These are phyloP conservation scores for Aspergillus funiculosus DNA, from an alignment of 495 filamentous ascomycete species.

Conservation along the genomic window DNA sequence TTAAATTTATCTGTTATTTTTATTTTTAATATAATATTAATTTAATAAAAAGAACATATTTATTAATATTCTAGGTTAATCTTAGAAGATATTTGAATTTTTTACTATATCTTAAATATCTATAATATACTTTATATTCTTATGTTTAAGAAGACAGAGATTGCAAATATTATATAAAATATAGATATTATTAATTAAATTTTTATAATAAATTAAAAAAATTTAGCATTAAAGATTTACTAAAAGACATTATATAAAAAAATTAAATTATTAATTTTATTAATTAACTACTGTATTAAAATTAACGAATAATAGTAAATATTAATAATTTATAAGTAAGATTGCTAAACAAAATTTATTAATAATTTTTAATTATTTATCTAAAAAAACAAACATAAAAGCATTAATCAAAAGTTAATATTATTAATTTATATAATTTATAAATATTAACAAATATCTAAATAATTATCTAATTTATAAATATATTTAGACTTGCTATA, in stretches of 20 bases:
- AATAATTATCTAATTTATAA: no score
- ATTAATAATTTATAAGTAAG: background rate
- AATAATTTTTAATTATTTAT: background rate
- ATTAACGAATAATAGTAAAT: conserved; percentile 1
- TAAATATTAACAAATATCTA: background rate
- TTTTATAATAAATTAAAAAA: background rate
- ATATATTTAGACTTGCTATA: background rate
- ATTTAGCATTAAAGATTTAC: no score
- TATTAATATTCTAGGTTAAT: background rate
- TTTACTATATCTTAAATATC: no score
- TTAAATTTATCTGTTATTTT: no score
- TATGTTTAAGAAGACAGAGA: no score
- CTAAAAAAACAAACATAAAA: no score
- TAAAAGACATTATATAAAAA: no score
- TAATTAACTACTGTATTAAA: background rate
- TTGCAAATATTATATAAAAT: background rate
- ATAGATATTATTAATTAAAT: background rate
- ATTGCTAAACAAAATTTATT: no score
- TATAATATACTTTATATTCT: no score
- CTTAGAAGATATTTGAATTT: background rate
- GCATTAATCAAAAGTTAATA: no score
- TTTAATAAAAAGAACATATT: background rate
- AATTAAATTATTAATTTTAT: background rate
- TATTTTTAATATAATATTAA: background rate
- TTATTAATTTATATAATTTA: background rate